Evolutionary conservation across 768 basidiomycete genomes (phyloP), one percentile per base, ranked within the genome.

Genomic region (Boletus tylopilopsis): DNA sequence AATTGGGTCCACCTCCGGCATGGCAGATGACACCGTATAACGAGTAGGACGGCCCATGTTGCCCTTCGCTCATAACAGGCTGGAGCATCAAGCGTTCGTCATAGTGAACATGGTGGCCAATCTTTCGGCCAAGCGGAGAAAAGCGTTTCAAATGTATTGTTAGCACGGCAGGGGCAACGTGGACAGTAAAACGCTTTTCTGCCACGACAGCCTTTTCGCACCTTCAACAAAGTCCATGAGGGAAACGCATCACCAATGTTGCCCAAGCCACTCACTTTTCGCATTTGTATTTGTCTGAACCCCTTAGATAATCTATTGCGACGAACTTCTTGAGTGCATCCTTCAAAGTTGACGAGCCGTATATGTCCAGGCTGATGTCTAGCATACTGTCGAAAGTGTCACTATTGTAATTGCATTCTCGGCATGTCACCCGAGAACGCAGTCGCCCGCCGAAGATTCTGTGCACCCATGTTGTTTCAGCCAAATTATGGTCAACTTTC

Each of bases 111-210:
- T 73, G 70, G 44, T 89, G 84, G 1, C 78, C 79, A 32, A 94
- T 84, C 73, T 98, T 99, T 49, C 87, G 78, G 6, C 96, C 96
- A 39, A 87, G 72, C 0, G 92, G 91, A 4, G 89, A 86, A 69
- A 99, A 99, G 21, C 96, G 85, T 71, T 98, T 98, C 38, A 99
- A 74, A 64, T 99, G 96, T 13, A 99, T 77, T 1, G 94, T 95
- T 27, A 99, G 77, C 22, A 94, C 85, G 30, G 81, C 67, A 2
- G 96, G 96, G 3, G 94, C 90, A 53, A 92, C 82, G 53, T 94
- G 82, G 39, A 99, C 75, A 23, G 86, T 87, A 66, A 98, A 95
- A 32, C 79, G 78, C 70, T 99, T 99, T 60, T 89, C 84, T 3
- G 96, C 96, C 47, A 80, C 78, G 47, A 97, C 94, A 42, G 84